phyloP scores from a whole-genome alignment of 2,329 filamentous ascomycete species.

The Cucurbitaria berberidis region DNA sequence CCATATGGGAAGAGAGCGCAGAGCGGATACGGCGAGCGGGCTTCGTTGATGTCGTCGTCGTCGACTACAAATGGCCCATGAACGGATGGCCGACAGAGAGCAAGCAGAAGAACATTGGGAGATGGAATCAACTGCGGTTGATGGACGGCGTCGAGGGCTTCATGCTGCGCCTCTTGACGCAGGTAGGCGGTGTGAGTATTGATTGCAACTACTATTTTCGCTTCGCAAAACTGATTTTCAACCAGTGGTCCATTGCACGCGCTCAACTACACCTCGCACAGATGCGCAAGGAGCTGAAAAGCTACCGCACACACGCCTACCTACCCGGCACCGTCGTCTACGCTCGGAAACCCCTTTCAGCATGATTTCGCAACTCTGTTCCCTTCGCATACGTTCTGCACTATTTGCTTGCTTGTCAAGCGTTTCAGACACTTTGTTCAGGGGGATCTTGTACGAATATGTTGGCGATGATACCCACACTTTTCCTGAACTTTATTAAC shows the following conservation, averaged over 20 bases:
- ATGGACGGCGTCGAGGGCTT: constrained; percentile 49
- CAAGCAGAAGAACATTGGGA: constrained; percentile 44
- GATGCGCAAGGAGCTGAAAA: constrained; percentile 44
- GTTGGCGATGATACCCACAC: background rate
- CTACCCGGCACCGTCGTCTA: constrained; percentile 47
- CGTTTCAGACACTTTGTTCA: background rate
- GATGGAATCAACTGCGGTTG: constrained; percentile 46
- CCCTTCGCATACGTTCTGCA: background rate
- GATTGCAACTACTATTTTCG: background rate
- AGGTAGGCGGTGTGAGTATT: constrained; percentile 38
- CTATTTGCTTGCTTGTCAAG: background rate
- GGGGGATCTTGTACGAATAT: background rate
- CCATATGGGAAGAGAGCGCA: constrained; percentile 45
- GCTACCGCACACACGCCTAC: constrained; percentile 45
- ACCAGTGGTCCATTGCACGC: constrained; percentile 40
- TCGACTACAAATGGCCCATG: constrained; percentile 46
- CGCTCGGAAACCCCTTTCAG: constrained; percentile 40
- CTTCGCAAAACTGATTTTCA: constrained; percentile 1
- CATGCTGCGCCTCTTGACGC: constrained; percentile 46
- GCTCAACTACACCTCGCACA: constrained; percentile 47
- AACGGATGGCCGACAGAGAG: constrained; percentile 43
- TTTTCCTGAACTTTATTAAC: too few relatives aligned
- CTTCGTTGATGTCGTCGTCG: constrained; percentile 44
- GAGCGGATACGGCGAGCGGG: constrained; percentile 40
- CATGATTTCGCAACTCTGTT: constrained; percentile 1